Percentiles rank a stretch among this genome's conserved stretches.
Evolutionary conservation across 1,139 yeast species (phyloP).

Genomic region (Blastobotrys aristatus): DNA sequence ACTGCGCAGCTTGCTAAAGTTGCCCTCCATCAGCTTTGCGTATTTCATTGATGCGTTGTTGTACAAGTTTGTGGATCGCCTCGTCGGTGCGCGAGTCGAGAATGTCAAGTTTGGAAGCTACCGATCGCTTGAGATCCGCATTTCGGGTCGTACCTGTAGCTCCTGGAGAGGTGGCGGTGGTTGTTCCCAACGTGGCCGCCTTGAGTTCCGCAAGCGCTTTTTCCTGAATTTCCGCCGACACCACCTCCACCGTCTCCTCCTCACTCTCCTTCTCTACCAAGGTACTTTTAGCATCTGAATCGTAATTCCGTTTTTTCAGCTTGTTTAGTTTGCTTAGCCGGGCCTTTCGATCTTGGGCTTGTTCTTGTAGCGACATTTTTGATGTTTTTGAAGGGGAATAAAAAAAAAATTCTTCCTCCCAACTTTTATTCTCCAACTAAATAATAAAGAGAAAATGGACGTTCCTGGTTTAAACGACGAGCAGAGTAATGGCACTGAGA

Average conservation of each 20-base stretch:
- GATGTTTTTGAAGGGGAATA: neutral
- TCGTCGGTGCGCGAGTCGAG: slow-evolving; percentile 40
- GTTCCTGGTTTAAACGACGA: slow-evolving; percentile 1
- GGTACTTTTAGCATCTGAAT: slow-evolving; percentile 32
- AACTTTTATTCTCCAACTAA: neutral
- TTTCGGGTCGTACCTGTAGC: neutral
- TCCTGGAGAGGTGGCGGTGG: neutral
- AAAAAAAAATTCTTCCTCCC: neutral
- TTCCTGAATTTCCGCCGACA: slow-evolving; percentile 34
- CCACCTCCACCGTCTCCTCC: slow-evolving; percentile 36
- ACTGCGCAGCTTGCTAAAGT: slow-evolving; percentile 3
- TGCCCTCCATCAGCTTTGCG: neutral
- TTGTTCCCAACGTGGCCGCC: slow-evolving; percentile 16
- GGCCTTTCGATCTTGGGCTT: slow-evolving; percentile 38
- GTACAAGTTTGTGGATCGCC: slow-evolving; percentile 38
- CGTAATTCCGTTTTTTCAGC: slow-evolving; percentile 32
- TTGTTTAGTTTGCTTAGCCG: slow-evolving; percentile 34
- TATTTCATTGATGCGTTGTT: slow-evolving; percentile 4
- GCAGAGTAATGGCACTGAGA: neutral
- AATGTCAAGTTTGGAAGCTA: slow-evolving; percentile 36
- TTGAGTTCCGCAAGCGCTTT: slow-evolving; percentile 28
- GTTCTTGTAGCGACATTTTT: slow-evolving; percentile 37
- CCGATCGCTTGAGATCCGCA: slow-evolving; percentile 38
- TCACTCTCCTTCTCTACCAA: slow-evolving; percentile 32
- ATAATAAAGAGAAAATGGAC: neutral